Evolutionary conservation across 2,329 filamentous ascomycete genomes (phyloP), one percentile per base, ranked within the genome.

Genomic region (Colletotrichum shisoi): DNA sequence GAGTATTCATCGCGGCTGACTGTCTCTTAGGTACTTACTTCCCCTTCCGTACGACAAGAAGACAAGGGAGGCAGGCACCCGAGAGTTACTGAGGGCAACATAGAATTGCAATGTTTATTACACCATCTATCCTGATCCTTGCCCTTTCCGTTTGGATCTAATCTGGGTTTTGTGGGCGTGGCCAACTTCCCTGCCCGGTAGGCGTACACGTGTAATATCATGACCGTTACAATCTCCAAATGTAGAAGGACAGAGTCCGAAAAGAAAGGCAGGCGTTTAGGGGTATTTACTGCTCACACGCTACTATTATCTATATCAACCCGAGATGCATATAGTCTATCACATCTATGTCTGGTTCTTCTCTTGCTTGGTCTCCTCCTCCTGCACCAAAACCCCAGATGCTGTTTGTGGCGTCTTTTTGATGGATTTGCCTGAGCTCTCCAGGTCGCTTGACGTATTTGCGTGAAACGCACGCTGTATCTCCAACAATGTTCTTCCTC

Each of bases 341-440:
- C n/a, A 19, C 42, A 45, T 21, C 42, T 45, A 45, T 21, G 42
- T 45, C n/a, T 45, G 7, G 42, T 45, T 45, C 42, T 45, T 45
- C 42, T 45, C 42, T 45, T 45, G 42, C n/a, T 45, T 19, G 42
- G 42, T 19, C 40, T 44, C 42, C 17, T 45, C 39, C 39, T 15
- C 42, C 42, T 45, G 42, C 12, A 45, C 42, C 12, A 45, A 45
- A 45, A 45, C n/a, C n/a, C 42, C 42, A 19, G 42, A 45, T 45
- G n/a, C 42, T 45, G 42, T 45, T 45, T 45, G 42, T 45, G 17
- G 42, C 21, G 42, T 45, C 17, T 45, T 19, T 45, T 45, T 19
- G 42, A 45, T 45, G 42, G 42, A 45, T 45, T 45, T 45, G 42
- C 42, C 42, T 21, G 42, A 45, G 42, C 42, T 45, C 42, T 45